Evolutionary conservation across 2,329 filamentous ascomycete genomes (phyloP).

Genomic region (Colletotrichum abscissum): DNA sequence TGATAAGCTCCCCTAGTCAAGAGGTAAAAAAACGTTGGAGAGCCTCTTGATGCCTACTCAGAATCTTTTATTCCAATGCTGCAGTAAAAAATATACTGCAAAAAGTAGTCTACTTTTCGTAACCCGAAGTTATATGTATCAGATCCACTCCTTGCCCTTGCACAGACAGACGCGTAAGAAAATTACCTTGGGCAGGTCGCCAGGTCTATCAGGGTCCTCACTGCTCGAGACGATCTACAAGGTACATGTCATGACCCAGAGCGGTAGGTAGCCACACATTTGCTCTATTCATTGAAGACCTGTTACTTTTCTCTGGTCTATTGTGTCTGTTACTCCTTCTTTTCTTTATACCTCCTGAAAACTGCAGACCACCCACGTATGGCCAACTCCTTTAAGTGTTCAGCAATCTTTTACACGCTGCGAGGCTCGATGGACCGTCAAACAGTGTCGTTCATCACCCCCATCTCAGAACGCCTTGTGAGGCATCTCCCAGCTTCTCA

Average conservation of each 20-base stretch:
- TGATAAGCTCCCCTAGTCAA: too few species aligned
- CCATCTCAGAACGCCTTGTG: not conserved
- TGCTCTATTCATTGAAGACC: not conserved
- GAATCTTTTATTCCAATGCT: too few species aligned
- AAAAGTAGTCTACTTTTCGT: too few species aligned
- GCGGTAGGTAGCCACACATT: not conserved
- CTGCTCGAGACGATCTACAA: not conserved
- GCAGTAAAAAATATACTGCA: too few species aligned
- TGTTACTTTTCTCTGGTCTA: not conserved
- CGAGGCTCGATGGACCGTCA: not conserved
- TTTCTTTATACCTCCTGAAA: not conserved
- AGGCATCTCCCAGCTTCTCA: constrained; percentile 40
- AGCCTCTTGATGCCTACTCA: not conserved
- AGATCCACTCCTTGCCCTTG: too few species aligned
- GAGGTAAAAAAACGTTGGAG: too few species aligned
- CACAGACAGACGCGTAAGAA: too few species aligned
- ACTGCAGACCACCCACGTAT: not conserved
- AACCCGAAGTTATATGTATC: too few species aligned
- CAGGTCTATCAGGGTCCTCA: not conserved
- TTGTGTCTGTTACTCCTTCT: not conserved
- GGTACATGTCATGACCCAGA: not conserved
- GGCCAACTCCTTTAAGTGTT: not conserved
- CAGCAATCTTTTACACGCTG: not conserved
- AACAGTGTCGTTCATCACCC: not conserved
- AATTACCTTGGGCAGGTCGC: too few species aligned